Conservation (phyloP, 2,329 filamentous ascomycete genomes). For the Chaetomium globosum region DNA sequence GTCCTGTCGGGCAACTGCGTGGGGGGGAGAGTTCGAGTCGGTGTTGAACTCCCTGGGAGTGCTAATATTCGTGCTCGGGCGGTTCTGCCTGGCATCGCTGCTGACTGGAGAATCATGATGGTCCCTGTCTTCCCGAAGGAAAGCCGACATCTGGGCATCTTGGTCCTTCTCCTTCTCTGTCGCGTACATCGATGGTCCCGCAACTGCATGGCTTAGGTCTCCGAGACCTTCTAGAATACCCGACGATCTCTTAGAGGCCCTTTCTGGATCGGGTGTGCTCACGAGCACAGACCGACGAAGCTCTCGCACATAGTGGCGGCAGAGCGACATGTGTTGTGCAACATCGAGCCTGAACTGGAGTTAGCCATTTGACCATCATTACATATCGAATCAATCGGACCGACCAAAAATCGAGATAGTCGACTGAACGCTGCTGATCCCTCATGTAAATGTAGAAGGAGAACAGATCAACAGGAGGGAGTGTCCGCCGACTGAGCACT, state of each 20-base stretch:
- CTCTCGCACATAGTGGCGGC: conserved; percentile 94
- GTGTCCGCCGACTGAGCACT: conserved; percentile 89
- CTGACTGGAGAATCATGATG: conserved; percentile 59
- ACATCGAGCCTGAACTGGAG: conserved; percentile 83
- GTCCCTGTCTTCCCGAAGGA: conserved; percentile 69
- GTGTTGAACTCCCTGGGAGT: conserved; percentile 65
- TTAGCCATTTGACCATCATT: conserved; percentile 21
- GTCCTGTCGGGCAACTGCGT: conserved; percentile 84
- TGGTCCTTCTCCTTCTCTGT: conserved; percentile 74
- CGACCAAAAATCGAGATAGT: conserved; percentile 97
- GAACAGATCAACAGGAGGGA: conserved; percentile 93
- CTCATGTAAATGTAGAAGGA: conserved; percentile 99
- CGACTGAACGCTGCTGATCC: conserved; percentile 95
- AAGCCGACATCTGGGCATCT: conserved; percentile 89
- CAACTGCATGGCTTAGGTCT: conserved; percentile 64
- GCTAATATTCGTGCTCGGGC: conserved; percentile 59
- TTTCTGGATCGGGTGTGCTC: conserved; percentile 87
- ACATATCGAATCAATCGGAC: conserved; percentile 40
- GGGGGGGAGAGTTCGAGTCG: conserved; percentile 79
- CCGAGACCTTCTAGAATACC: conserved; percentile 72
- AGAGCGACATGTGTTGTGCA: conserved; percentile 97
- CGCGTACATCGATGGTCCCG: conserved; percentile 63
- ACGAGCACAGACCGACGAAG: conserved; percentile 90
- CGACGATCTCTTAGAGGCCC: conserved; percentile 82
- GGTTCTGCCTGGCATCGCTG: conserved; percentile 51